Conservation (phyloP, 164 flowering plant species). For the Protea cynaroides region DNA sequence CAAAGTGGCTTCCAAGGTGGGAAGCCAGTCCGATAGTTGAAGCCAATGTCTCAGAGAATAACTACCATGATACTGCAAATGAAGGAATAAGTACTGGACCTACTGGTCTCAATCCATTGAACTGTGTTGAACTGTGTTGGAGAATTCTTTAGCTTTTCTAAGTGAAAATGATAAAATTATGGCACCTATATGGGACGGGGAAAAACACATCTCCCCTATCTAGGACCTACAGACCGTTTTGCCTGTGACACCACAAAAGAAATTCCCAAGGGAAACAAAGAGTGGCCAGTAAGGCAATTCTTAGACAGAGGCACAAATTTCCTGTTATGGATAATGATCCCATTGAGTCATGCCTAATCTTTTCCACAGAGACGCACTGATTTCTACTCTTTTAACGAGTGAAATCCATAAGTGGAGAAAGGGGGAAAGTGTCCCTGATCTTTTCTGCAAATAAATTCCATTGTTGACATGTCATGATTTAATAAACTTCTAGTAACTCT, state of each 20-base stretch:
- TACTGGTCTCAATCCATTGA: background rate
- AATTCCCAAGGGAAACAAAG: too few relatives aligned
- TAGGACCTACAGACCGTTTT: background rate
- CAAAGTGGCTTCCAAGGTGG: slow-evolving; percentile 91
- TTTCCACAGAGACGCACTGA: too few relatives aligned
- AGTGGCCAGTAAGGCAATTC: too few relatives aligned
- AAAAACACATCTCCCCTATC: background rate
- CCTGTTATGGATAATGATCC: too few relatives aligned
- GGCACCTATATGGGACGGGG: background rate
- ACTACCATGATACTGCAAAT: slow-evolving; percentile 86
- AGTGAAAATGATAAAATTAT: background rate
- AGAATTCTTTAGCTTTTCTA: background rate
- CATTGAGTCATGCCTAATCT: too few relatives aligned
- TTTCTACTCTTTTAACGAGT: too few relatives aligned
- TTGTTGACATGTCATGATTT: background rate
- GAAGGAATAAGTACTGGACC: background rate
- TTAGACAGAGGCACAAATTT: too few relatives aligned
- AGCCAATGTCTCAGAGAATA: slow-evolving; percentile 97
- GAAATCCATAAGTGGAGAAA: too few relatives aligned
- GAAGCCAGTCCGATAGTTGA: slow-evolving; percentile 94
- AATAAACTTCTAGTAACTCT: background rate
- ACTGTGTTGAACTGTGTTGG: too few relatives aligned
- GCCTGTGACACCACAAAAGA: too few relatives aligned
- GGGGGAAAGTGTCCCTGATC: background rate
- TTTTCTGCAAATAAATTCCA: background rate